A percentile compares a stretch with the other conserved stretches of the same genome.
Evolutionary conservation across 768 basidiomycete species (phyloP).

Genomic region (Tephrocybe rancida): DNA sequence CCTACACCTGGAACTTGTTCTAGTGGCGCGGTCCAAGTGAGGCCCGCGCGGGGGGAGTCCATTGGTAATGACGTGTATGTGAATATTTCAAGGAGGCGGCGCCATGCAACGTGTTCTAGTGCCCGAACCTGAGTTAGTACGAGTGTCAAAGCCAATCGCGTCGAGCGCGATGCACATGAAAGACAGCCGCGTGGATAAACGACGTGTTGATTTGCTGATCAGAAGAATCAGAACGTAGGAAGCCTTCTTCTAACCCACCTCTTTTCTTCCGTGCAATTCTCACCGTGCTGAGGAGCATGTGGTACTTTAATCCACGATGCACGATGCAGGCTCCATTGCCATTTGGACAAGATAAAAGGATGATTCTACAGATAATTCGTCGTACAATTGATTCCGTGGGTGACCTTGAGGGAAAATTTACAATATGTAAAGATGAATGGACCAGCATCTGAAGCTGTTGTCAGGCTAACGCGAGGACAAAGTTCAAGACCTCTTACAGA

Average conservation of each 20-base stretch:
- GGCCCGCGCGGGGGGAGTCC: background rate
- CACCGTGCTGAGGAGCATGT: background rate
- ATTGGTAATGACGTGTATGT: background rate
- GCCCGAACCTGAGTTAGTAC: background rate
- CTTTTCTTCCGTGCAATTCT: too few relatives aligned
- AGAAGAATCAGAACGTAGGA: background rate
- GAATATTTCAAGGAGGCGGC: slow-evolving; percentile 2
- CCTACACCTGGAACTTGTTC: background rate
- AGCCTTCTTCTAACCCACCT: background rate
- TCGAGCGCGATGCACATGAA: too few relatives aligned
- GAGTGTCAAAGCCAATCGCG: background rate
- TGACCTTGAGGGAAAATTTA: slow-evolving; percentile 9
- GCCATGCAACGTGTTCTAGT: slow-evolving; percentile 6
- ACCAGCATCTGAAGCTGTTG: slow-evolving; percentile 4
- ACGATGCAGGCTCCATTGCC: background rate
- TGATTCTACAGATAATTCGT: slow-evolving; percentile 18
- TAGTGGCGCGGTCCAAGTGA: slow-evolving; percentile 2
- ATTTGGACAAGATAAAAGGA: background rate
- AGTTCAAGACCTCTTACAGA: slow-evolving; percentile 1
- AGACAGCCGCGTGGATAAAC: too few relatives aligned
- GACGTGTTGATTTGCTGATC: slow-evolving; percentile 1
- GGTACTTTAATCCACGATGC: too few relatives aligned
- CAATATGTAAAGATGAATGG: slow-evolving; percentile 13
- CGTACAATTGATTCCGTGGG: slow-evolving; percentile 16
- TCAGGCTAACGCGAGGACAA: background rate